A percentile compares a stretch with the other conserved stretches of the same genome.
Conservation (phyloP, 1,139 yeast species). For the Saccharomyces uvarum region DNA sequence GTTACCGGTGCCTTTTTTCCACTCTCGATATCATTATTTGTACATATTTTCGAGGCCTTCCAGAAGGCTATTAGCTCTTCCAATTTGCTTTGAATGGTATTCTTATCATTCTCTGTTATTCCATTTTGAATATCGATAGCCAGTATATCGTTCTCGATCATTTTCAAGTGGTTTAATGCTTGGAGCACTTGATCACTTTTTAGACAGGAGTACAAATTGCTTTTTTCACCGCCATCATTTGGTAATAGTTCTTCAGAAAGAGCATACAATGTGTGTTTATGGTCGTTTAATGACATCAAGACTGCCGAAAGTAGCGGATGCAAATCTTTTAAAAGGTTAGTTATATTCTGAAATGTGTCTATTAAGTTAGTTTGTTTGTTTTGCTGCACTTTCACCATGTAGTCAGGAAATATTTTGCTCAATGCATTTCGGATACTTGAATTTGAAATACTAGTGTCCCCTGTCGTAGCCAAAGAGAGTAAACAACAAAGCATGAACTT, state of each 20-base stretch:
- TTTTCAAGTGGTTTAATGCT: background rate
- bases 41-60: background rate
- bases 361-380: background rate
- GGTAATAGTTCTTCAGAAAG: background rate
- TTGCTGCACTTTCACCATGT: background rate
- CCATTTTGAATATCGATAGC: background rate
- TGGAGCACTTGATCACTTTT: background rate
- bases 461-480: constrained; percentile 1
- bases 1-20: background rate
- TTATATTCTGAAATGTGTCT: background rate
- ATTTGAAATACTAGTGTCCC: background rate
- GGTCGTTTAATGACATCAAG: background rate
- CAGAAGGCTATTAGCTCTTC: background rate
- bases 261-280: background rate
- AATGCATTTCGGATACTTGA: background rate
- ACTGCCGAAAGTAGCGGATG: background rate
- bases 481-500: constrained; percentile 22
- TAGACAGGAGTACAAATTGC: background rate
- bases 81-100: background rate
- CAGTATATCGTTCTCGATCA: background rate
- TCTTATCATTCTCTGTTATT: background rate
- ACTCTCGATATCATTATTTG: background rate
- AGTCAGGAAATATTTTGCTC: constrained; percentile 2
- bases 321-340: background rate
- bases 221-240: background rate